phyloP scores from a whole-genome alignment of 2,329 filamentous ascomycete genomes.

The Neopestalotiopsis sp. region DNA sequence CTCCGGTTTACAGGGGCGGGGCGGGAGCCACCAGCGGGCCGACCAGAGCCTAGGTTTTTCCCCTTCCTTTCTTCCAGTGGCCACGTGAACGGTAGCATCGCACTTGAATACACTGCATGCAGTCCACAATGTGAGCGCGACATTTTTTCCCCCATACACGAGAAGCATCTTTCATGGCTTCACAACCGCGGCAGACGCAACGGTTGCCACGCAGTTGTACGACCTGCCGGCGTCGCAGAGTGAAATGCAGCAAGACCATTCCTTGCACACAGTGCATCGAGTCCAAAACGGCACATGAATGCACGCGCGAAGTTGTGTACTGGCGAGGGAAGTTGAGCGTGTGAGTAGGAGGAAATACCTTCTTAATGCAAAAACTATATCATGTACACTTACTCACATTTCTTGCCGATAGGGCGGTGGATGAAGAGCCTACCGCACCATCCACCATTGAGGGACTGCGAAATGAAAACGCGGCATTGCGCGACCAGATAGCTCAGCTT shows the following conservation, averaged over 20 bases:
- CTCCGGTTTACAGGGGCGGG: too few species aligned
- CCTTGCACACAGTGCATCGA: neutral
- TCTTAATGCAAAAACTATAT: neutral
- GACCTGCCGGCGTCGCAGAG: neutral
- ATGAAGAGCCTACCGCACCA: neutral
- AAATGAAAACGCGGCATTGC: neutral
- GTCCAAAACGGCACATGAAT: neutral
- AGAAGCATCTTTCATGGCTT: neutral
- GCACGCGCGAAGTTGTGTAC: neutral
- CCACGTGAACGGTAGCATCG: too few species aligned
- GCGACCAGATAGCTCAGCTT: neutral
- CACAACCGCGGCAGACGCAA: neutral
- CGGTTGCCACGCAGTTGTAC: neutral
- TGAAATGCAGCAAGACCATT: neutral
- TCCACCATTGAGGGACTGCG: neutral
- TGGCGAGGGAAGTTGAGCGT: neutral
- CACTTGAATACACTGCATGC: too few species aligned
- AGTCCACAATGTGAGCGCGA: too few species aligned
- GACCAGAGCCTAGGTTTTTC: too few species aligned
- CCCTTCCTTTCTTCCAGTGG: too few species aligned
- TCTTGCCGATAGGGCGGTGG: neutral
- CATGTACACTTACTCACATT: neutral
- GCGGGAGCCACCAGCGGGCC: too few species aligned
- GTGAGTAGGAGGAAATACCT: neutral
- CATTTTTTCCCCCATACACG: too few species aligned